Evolutionary conservation across 148 eudicot genomes (phyloP).

Genomic region (Talinum fruticosum): DNA sequence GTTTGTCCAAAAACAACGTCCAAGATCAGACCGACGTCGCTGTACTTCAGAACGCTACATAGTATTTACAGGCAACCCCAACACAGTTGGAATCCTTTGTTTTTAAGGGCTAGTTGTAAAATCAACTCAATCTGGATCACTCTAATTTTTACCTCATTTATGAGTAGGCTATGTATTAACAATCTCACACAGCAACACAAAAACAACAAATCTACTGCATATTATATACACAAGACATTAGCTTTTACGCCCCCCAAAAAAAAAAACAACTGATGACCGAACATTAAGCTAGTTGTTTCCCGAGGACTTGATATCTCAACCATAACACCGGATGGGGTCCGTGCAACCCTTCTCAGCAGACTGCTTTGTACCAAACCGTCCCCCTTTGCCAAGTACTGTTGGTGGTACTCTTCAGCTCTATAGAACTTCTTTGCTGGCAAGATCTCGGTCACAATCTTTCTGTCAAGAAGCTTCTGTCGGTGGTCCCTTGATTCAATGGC

Average conservation of each 20-base stretch:
- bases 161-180: neutral
- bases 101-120: neutral
- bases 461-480: constrained; percentile 54
- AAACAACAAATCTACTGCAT: neutral
- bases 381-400: constrained; percentile 82
- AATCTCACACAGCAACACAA: constrained; percentile 7
- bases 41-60: neutral
- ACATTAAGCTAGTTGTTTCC: neutral
- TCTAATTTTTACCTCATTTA: neutral
- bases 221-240: constrained; percentile 3
- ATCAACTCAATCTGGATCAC: neutral
- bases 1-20: no score
- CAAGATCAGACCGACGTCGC: no score
- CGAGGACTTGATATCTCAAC: constrained; percentile 30
- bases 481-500: constrained; percentile 63
- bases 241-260: no score
- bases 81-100: neutral
- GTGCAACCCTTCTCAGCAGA: constrained; percentile 75
- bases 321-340: constrained; percentile 83
- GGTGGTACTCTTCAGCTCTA: constrained; percentile 80
- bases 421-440: constrained; percentile 80
- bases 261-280: neutral
- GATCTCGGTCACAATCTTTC: constrained; percentile 73
- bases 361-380: constrained; percentile 68
- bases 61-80: constrained; percentile 15